Percentiles rank a stretch among this genome's conserved stretches.
These are phyloP conservation scores for Agrocybe chaxingu DNA, from an alignment of 768 basidiomycete species.

Conservation along the genomic window DNA sequence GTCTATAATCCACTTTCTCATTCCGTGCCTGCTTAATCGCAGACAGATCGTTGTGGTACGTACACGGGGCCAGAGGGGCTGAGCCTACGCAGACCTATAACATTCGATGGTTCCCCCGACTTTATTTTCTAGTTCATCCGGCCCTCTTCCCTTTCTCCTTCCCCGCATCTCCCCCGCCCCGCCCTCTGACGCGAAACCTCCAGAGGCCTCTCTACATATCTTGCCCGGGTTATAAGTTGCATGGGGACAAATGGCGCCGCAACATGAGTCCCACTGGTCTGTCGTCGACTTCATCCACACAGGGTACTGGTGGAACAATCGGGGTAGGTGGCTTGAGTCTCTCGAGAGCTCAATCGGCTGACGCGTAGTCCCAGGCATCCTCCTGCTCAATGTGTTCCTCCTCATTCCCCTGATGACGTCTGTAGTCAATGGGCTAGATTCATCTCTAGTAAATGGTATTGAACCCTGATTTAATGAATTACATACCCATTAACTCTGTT, in stretches of 20 bases:
- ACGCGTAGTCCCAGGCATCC: constrained; percentile 39
- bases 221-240: not conserved
- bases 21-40: no score
- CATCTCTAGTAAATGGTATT: constrained; percentile 57
- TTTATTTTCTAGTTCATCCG: constrained; percentile 3
- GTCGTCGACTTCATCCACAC: constrained; percentile 57
- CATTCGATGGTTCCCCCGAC: not conserved
- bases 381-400: constrained; percentile 56
- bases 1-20: no score
- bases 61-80: constrained; percentile 4
- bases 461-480: not conserved
- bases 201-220: not conserved
- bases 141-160: not conserved
- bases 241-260: constrained; percentile 10
- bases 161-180: not conserved
- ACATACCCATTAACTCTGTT: constrained; percentile 12
- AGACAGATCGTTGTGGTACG: no score
- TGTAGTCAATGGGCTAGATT: constrained; percentile 64
- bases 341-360: not conserved
- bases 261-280: constrained; percentile 28
- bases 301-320: constrained; percentile 61
- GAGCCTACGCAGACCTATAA: not conserved
- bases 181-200: not conserved
- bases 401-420: constrained; percentile 64
- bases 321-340: constrained; percentile 33